Evolutionary conservation across 2,329 filamentous ascomycete species (phyloP).

Genomic region (Nannizzia gypsea): DNA sequence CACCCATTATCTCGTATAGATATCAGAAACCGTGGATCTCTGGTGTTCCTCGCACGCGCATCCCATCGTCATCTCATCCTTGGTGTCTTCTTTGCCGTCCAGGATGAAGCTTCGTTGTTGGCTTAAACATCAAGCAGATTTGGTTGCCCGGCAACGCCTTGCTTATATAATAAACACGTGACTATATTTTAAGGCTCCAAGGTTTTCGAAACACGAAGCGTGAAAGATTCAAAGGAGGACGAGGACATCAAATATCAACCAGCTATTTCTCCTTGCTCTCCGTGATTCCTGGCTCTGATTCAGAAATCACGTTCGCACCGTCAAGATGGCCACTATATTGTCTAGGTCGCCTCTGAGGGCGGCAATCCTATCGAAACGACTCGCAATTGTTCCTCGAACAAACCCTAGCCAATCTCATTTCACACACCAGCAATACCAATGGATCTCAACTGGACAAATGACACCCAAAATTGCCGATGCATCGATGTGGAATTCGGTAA

Average conservation of each 20-base stretch:
- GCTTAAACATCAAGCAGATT: conserved; percentile 9
- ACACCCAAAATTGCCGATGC: conserved; percentile 43
- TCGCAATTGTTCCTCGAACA: not conserved
- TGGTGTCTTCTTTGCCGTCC: not conserved
- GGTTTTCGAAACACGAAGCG: not conserved
- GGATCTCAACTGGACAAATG: conserved; percentile 17
- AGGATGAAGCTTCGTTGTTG: conserved; percentile 8
- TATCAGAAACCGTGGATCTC: not conserved
- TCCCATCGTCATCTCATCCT: not conserved
- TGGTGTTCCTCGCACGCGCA: not conserved
- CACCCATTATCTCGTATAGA: conserved; percentile 12
- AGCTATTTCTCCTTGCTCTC: not conserved
- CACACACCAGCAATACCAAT: conserved; percentile 10
- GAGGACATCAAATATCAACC: not conserved
- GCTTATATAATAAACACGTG: not conserved
- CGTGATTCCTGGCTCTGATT: not conserved
- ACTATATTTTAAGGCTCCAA: too few relatives aligned
- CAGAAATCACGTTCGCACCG: not conserved
- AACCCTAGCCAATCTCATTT: not conserved
- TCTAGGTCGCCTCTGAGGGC: not conserved
- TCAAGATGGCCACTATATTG: not conserved
- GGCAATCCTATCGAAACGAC: not conserved
- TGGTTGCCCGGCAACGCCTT: conserved; percentile 11
- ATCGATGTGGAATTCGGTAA: conserved; percentile 57
- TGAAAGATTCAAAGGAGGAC: not conserved